Conservation (phyloP, 2,329 filamentous ascomycete species). For the Coniella lustricola region DNA sequence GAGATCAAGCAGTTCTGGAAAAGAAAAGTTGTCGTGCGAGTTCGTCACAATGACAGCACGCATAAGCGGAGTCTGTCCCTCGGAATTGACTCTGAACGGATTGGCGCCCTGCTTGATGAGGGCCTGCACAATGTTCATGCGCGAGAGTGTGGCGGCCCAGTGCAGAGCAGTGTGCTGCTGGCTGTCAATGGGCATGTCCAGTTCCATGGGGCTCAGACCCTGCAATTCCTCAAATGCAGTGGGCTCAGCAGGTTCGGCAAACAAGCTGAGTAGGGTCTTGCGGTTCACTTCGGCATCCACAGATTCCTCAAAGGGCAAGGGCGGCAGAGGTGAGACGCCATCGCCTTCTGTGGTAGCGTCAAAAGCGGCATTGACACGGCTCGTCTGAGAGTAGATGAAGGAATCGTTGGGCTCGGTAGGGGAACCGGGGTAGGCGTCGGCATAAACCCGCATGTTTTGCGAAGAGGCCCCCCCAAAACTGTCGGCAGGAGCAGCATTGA, state of each 20-base stretch:
- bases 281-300: slow-evolving; percentile 72
- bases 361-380: slow-evolving; percentile 28
- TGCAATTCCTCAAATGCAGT: slow-evolving; percentile 69
- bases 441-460: slow-evolving; percentile 40
- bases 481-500: slow-evolving; percentile 47
- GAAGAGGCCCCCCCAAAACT: slow-evolving; percentile 43
- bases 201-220: slow-evolving; percentile 67
- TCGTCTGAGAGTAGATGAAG: slow-evolving; percentile 57
- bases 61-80: slow-evolving; percentile 88
- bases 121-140: slow-evolving; percentile 72
- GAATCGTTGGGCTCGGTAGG: slow-evolving; percentile 77
- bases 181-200: slow-evolving; percentile 87
- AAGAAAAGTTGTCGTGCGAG: slow-evolving; percentile 83
- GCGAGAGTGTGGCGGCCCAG: slow-evolving; percentile 90
- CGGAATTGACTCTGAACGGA: slow-evolving; percentile 79
- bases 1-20: slow-evolving; percentile 83
- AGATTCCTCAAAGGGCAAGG: slow-evolving; percentile 54
- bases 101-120: slow-evolving; percentile 80
- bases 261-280: slow-evolving; percentile 72
- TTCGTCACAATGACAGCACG: slow-evolving; percentile 90
- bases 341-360: slow-evolving; percentile 40
- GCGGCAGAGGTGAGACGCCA: slow-evolving; percentile 53
- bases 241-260: slow-evolving; percentile 62
- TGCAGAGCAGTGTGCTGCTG: slow-evolving; percentile 87
- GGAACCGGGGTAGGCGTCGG: slow-evolving; percentile 55